Evolutionary conservation across 23 red algal species (phyloP).

Genomic region (Gracilaria gracilis): DNA sequence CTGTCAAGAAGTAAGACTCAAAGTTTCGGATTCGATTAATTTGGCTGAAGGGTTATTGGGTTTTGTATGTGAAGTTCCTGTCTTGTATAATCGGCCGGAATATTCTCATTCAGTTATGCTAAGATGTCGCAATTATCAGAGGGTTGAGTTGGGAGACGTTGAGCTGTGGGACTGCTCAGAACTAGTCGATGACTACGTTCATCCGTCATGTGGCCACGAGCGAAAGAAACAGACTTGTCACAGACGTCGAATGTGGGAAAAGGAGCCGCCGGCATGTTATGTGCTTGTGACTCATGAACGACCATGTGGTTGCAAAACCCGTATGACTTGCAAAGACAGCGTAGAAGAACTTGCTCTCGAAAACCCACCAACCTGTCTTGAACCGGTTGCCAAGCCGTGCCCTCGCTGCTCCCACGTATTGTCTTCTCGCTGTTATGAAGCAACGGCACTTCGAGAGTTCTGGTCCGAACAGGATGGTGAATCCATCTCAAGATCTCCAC

Average conservation of each 20-base stretch:
- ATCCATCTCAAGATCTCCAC: background rate
- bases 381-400: slow-evolving; percentile 42
- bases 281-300: slow-evolving; percentile 43
- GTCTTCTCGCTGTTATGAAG: slow-evolving; percentile 56
- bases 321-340: slow-evolving; percentile 41
- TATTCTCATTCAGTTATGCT: slow-evolving; percentile 48
- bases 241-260: slow-evolving; percentile 42
- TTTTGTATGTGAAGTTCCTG: slow-evolving; percentile 43
- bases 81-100: slow-evolving; percentile 38
- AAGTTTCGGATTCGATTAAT: background rate
- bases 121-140: slow-evolving; percentile 22
- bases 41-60: background rate
- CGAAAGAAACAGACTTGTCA: slow-evolving; percentile 17
- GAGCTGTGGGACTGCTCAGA: slow-evolving; percentile 22
- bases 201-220: slow-evolving; percentile 57
- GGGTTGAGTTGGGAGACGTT: background rate
- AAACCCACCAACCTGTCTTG: slow-evolving; percentile 28
- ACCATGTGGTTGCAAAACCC: slow-evolving; percentile 56
- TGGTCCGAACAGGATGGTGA: slow-evolving; percentile 52
- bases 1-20: slow-evolving; percentile 24
- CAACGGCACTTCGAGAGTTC: slow-evolving; percentile 22
- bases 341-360: slow-evolving; percentile 39
- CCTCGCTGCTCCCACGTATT: slow-evolving; percentile 56
- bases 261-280: slow-evolving; percentile 17
- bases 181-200: slow-evolving; percentile 51